phyloP scores from a whole-genome alignment of 179 eudicot species.

The Actinidia chinensis region DNA sequence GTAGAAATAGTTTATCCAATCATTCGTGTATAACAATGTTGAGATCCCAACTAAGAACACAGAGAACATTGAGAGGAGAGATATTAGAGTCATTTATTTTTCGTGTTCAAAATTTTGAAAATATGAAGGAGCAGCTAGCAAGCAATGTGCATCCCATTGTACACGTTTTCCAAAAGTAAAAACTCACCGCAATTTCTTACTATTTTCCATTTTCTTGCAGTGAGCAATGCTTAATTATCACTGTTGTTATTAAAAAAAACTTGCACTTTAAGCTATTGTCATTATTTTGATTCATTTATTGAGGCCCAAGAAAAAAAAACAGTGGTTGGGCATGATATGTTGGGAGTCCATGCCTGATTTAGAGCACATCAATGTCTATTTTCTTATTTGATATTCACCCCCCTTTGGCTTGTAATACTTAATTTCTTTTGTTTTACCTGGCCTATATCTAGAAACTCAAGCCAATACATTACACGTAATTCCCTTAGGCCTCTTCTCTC shows the following conservation, averaged over 20 bases:
- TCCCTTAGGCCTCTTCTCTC: not conserved
- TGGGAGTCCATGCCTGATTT: not conserved
- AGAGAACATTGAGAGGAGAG: not conserved
- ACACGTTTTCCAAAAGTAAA: too few species aligned
- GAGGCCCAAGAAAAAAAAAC: too few species aligned
- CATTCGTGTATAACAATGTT: not conserved
- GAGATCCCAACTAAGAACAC: not conserved
- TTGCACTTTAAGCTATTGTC: not conserved
- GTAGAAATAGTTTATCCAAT: too few species aligned
- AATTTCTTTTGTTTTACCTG: not conserved
- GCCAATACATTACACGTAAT: not conserved
- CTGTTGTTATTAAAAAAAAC: not conserved
- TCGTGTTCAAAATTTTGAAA: not conserved
- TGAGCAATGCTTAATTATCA: not conserved
- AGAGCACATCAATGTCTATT: not conserved
- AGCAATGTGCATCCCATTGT: not conserved
- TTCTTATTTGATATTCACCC: not conserved
- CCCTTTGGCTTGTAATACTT: not conserved
- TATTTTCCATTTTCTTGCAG: not conserved
- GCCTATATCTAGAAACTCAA: not conserved
- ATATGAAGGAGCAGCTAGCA: not conserved
- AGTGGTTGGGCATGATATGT: not conserved
- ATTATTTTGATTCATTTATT: not conserved
- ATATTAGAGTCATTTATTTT: too few species aligned
- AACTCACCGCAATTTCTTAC: not conserved